Conservation (phyloP, 192 early-diverging fungal species). For the Backusella mclennaniae region DNA sequence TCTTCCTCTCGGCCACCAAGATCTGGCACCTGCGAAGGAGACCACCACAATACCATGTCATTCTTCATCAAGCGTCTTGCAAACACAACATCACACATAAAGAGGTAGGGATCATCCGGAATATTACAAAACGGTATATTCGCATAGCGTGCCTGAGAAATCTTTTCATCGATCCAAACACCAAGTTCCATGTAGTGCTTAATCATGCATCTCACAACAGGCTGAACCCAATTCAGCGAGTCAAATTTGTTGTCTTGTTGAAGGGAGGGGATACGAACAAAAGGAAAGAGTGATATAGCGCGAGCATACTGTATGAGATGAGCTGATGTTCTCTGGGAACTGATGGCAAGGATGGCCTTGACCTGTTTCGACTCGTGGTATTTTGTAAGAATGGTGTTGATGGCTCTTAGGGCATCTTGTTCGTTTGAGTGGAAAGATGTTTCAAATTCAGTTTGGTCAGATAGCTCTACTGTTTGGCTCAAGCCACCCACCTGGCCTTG, state of each 20-base stretch:
- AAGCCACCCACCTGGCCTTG: too few species aligned
- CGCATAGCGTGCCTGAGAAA: constrained; percentile 75
- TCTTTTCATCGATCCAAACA: constrained; percentile 70
- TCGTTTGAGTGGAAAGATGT: constrained; percentile 48
- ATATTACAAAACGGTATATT: constrained; percentile 93
- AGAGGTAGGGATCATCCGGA: constrained; percentile 75
- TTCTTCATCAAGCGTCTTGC: constrained; percentile 74
- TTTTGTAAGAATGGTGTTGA: constrained; percentile 60
- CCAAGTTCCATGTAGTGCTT: constrained; percentile 72
- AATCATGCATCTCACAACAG: constrained; percentile 70
- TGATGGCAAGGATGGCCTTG: constrained; percentile 72
- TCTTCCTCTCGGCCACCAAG: constrained; percentile 86
- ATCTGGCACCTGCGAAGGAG: constrained; percentile 74
- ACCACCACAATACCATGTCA: constrained; percentile 92
- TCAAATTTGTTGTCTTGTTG: constrained; percentile 71
- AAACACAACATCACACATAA: constrained; percentile 82
- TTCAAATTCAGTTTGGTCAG: constrained; percentile 49
- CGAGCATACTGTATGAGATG: constrained; percentile 43
- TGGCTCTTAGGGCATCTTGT: constrained; percentile 48
- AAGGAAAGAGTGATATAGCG: constrained; percentile 67
- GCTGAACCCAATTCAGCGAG: constrained; percentile 83
- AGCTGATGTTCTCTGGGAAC: constrained; percentile 51
- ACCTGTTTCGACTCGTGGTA: constrained; percentile 61
- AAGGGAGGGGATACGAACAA: constrained; percentile 65
- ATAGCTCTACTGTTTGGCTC: constrained; percentile 47